phyloP scores from a whole-genome alignment of 2,329 filamentous ascomycete genomes.

The Phaeosphaeriaceae sp. region DNA sequence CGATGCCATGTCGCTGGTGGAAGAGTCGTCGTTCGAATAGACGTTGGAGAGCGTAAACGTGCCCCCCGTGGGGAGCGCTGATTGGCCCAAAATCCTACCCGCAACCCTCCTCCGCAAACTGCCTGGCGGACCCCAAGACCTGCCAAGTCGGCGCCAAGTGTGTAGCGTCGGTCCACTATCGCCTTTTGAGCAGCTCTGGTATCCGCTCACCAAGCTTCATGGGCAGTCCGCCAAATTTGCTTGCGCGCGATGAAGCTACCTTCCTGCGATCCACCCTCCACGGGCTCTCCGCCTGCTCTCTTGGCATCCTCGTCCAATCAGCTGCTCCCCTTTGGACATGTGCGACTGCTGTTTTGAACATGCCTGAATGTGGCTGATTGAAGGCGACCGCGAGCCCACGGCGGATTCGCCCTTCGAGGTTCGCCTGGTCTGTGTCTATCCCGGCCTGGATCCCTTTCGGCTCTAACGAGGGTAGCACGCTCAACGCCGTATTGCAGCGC shows the following conservation, averaged over 20 bases:
- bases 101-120: not conserved
- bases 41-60: not conserved
- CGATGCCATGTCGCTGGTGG: not conserved
- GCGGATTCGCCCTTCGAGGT: slow-evolving; percentile 16
- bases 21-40: slow-evolving; percentile 4
- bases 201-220: slow-evolving; percentile 2
- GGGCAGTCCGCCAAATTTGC: slow-evolving; percentile 10
- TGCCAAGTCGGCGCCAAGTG: slow-evolving; percentile 1
- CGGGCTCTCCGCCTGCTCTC: slow-evolving; percentile 2
- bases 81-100: slow-evolving; percentile 2
- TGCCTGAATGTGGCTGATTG: slow-evolving; percentile 16
- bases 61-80: not conserved
- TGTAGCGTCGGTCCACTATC: slow-evolving; percentile 2
- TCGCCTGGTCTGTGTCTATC: slow-evolving; percentile 16
- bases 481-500: slow-evolving; percentile 16
- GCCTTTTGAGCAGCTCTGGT: not conserved
- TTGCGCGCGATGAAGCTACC: slow-evolving; percentile 8
- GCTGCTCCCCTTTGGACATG: slow-evolving; percentile 22
- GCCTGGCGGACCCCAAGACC: not conserved
- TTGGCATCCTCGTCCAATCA: slow-evolving; percentile 12
- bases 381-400: slow-evolving; percentile 7
- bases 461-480: slow-evolving; percentile 10
- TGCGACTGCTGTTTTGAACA: slow-evolving; percentile 17
- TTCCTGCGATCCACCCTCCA: not conserved
- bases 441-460: slow-evolving; percentile 17